Evolutionary conservation across 805 yeast species (phyloP), one percentile per base, ranked within the genome.

Genomic region (Wickerhamomyces silvicola): DNA sequence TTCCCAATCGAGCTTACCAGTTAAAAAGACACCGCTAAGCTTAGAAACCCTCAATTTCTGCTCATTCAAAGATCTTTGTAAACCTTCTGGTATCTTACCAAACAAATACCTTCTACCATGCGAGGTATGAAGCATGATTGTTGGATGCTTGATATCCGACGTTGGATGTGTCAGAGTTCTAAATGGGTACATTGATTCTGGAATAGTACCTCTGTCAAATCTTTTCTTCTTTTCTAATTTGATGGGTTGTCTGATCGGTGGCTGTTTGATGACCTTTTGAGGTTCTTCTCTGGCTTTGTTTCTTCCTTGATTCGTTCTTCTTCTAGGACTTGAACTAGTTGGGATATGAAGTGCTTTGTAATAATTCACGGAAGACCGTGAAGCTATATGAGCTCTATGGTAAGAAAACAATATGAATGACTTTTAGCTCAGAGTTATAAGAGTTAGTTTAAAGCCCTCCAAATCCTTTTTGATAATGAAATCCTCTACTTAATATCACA

Each of bases 51-150:
- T 66, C 17, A 78, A 52, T 27, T 74, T 72, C 41, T 72, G 66
- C 41, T 81, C 86, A 37, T 73, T 72, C 31, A 85, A 57, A 4
- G 72, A 60, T 46, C 98, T 62, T 54, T 90, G 98, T 1, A 85
- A 60, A 4, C 97, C 97, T 52, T 88, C 97, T 4, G 90, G 74
- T 4, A 84, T 56, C 33, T 78, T 76, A 3, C 97, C 98, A 49
- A 90, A 70, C 28, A 87, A 56, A 44, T 76, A 82, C 17, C 57
- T 48, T 9, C 62, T 62, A 37, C 61, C 64, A 11, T 45, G 53
- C 0, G 64, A 43, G 3, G 49, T 42, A 18, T 45, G 50, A 27
- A 81, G 54, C 46, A 75, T 56, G 10, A 80, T 50, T 19, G 75
- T 56, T 1, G 88, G 84, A 40, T 71, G 74, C 16, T 53, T 46